Evolutionary conservation across 768 basidiomycete genomes (phyloP), one percentile per base, ranked within the genome.

Genomic region (Epithele typhae): DNA sequence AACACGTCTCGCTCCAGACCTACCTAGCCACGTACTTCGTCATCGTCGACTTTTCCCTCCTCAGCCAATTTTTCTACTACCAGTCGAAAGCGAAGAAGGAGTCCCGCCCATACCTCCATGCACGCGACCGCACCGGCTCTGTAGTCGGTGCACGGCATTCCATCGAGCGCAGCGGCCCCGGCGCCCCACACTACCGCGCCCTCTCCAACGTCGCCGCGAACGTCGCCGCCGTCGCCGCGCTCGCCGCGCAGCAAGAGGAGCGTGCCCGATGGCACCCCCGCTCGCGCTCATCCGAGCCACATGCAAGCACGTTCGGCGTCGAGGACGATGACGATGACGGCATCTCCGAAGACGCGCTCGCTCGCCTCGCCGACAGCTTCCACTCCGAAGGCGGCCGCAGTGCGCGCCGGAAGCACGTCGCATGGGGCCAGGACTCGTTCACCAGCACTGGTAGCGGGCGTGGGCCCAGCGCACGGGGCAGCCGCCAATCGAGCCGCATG

Each of bases 21-120:
- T 90, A 81, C 63, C 88, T 99, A 37, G 95, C 96, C 3, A 74
- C 75, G 0, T 99, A 99, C 64, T 99, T 97, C 61, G 86, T 88
- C 59, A 68, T 77, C 45, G 77, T 98, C 41, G 96, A 99, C 64
- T 68, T 81, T 40, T 70, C 74, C 24, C 74, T 98, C 21, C 69
- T 94, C 37, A 62, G 59, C 7, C 95, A 99, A 63, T 98, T 84
- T 68, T 70, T 82, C 59, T 88, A 95, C 68, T 95, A 92, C 58
- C 66, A 71, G 34, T 61, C 65, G 15, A 41, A 23, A 1, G 6
- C 42, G 7, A 65, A 46, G 46, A 52, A 52, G 46, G 25, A 35
- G 9, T 19, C 27, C 21, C 51, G 46, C 8, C 46, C 45, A n/a
- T 52, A 48, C 35, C 51, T 48, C 35, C 51, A 52, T 22, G 33